Percentiles rank a stretch among this genome's conserved stretches.
Conservation (phyloP, 2,329 filamentous ascomycete species). For the Didymellaceae sp. region DNA sequence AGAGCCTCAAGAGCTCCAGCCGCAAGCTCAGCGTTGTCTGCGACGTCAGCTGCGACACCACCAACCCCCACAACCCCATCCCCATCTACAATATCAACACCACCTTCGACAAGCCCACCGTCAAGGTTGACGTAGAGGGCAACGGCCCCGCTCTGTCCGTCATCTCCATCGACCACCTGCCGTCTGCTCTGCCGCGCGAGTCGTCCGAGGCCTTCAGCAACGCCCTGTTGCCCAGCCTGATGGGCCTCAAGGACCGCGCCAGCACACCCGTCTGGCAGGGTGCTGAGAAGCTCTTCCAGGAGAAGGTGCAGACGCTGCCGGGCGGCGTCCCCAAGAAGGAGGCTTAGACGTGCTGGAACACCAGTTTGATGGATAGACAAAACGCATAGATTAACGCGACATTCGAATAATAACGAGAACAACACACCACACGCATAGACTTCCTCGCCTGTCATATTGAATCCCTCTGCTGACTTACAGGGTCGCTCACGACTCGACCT, state of each 20-base stretch:
- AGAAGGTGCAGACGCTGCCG: slow-evolving; percentile 78
- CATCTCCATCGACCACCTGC: slow-evolving; percentile 65
- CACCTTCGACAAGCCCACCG: slow-evolving; percentile 87
- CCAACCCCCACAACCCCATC: slow-evolving; percentile 73
- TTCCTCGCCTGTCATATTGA: too few relatives aligned
- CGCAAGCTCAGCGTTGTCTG: slow-evolving; percentile 75
- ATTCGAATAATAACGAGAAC: neutral
- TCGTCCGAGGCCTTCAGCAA: slow-evolving; percentile 84
- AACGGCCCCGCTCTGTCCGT: slow-evolving; percentile 71
- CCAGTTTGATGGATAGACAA: neutral
- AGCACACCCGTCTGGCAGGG: slow-evolving; percentile 81
- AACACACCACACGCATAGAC: too few relatives aligned
- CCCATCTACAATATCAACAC: slow-evolving; percentile 86
- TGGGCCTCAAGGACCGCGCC: slow-evolving; percentile 77
- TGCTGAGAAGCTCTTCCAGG: slow-evolving; percentile 82
- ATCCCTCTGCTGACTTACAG: too few relatives aligned
- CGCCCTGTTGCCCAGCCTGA: slow-evolving; percentile 77
- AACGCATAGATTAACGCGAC: slow-evolving; percentile 16
- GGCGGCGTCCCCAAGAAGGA: slow-evolving; percentile 46
- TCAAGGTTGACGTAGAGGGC: slow-evolving; percentile 69
- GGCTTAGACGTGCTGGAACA: slow-evolving; percentile 20
- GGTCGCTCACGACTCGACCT: too few relatives aligned
- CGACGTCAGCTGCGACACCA: slow-evolving; percentile 68
- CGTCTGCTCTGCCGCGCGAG: slow-evolving; percentile 79
- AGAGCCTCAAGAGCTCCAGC: slow-evolving; percentile 69